Evolutionary conservation across 352 stramenopile genomes (phyloP).

Genomic region (Phytophthora chlamydospora): DNA sequence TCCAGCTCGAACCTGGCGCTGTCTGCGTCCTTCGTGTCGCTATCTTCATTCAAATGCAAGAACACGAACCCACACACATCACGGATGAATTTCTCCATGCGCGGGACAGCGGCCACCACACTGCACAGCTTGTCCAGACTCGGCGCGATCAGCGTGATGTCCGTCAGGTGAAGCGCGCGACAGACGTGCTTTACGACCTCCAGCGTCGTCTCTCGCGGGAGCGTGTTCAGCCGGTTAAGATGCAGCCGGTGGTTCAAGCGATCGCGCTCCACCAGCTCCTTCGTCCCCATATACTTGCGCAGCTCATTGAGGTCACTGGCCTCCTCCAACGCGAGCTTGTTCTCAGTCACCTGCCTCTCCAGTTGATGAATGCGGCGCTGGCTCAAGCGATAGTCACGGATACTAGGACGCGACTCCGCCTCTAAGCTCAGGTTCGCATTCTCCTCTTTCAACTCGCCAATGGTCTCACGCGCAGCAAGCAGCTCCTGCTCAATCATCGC

Average conservation of each 20-base stretch:
- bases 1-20: slow-evolving; percentile 60
- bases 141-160: slow-evolving; percentile 82
- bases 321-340: slow-evolving; percentile 77
- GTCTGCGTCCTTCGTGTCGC: slow-evolving; percentile 27
- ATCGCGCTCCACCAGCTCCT: slow-evolving; percentile 79
- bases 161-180: slow-evolving; percentile 76
- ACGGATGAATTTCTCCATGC: slow-evolving; percentile 89
- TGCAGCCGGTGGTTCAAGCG: slow-evolving; percentile 79
- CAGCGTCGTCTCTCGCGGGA: slow-evolving; percentile 78
- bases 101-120: slow-evolving; percentile 78
- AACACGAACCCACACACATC: slow-evolving; percentile 85
- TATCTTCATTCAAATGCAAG: slow-evolving; percentile 42
- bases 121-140: slow-evolving; percentile 84
- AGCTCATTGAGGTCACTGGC: slow-evolving; percentile 80
- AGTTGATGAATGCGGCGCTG: slow-evolving; percentile 80
- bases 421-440: slow-evolving; percentile 82
- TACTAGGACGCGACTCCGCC: slow-evolving; percentile 78
- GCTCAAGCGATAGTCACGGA: slow-evolving; percentile 77
- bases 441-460: slow-evolving; percentile 79
- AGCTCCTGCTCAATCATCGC: slow-evolving; percentile 78
- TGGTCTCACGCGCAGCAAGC: slow-evolving; percentile 57
- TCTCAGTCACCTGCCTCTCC: slow-evolving; percentile 75
- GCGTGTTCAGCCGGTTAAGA: slow-evolving; percentile 74
- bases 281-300: slow-evolving; percentile 83
- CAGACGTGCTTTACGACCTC: slow-evolving; percentile 89